These are phyloP conservation scores for Fusarium vanettenii DNA, from an alignment of 2,329 filamentous ascomycete species.

Conservation along the genomic window DNA sequence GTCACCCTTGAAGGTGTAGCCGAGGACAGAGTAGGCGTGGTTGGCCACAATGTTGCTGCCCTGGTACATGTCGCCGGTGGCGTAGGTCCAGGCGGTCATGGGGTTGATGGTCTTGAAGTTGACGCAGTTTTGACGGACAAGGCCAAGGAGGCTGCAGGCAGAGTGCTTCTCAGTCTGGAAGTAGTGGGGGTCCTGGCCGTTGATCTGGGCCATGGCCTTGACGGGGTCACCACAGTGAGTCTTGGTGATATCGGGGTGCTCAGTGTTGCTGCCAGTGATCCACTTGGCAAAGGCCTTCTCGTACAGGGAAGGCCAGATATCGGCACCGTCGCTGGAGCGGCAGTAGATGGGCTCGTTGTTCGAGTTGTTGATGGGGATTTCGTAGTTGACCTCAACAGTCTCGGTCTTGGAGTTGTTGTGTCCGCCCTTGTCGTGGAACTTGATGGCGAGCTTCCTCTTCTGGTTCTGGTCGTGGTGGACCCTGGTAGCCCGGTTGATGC, in stretches of 20 bases:
- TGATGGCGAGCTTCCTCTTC: conserved; percentile 47
- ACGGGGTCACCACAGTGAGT: conserved; percentile 55
- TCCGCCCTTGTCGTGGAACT: conserved; percentile 59
- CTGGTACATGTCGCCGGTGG: conserved; percentile 50
- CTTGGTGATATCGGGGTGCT: conserved; percentile 56
- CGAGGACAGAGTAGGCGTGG: conserved; percentile 58
- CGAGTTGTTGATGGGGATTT: conserved; percentile 58
- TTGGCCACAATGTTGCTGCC: conserved; percentile 58
- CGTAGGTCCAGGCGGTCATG: conserved; percentile 55
- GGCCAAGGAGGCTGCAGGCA: conserved; percentile 48
- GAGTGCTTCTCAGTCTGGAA: conserved; percentile 49
- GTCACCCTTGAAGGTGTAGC: conserved; percentile 50
- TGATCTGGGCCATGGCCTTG: conserved; percentile 59
- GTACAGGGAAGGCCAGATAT: conserved; percentile 59
- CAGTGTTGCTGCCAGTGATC: conserved; percentile 47
- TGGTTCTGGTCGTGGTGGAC: conserved; percentile 40
- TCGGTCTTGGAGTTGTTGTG: conserved; percentile 53
- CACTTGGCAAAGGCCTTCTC: conserved; percentile 62
- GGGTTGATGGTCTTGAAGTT: conserved; percentile 58
- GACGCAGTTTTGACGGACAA: conserved; percentile 54
- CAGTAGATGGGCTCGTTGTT: conserved; percentile 56
- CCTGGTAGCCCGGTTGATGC: conserved; percentile 53
- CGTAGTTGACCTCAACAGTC: conserved; percentile 56
- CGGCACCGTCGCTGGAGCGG: conserved; percentile 53
- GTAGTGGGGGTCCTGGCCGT: conserved; percentile 52